These are phyloP conservation scores for Senecio squalidus DNA, from an alignment of 140 eudicot species.

Conservation along the genomic window DNA sequence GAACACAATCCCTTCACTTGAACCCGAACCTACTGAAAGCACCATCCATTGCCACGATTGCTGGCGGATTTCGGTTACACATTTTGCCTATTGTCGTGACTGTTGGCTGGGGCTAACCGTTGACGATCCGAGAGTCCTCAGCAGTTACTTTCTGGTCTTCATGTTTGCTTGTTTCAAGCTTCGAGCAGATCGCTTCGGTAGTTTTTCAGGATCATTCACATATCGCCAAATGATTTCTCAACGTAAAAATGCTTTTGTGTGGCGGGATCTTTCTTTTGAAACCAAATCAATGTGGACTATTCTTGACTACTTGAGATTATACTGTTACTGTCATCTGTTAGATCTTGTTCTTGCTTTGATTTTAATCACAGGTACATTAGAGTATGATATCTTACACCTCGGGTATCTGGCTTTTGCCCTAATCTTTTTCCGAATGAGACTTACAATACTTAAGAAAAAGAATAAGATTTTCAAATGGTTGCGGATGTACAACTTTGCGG, in stretches of 20 bases:
- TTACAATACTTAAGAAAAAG: constrained; percentile 52
- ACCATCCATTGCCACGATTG: constrained; percentile 52
- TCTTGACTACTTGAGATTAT: constrained; percentile 53
- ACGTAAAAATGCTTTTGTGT: constrained; percentile 39
- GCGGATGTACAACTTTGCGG: constrained; percentile 60
- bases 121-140: constrained; percentile 58
- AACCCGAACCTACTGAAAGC: constrained; percentile 30
- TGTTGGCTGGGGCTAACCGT: constrained; percentile 62
- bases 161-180: constrained; percentile 69
- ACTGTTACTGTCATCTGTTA: constrained; percentile 61
- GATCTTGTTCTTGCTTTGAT: constrained; percentile 68
- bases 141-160: constrained; percentile 53
- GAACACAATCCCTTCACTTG: constrained; percentile 20
- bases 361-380: constrained; percentile 58
- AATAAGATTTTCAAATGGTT: constrained; percentile 55
- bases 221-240: constrained; percentile 44
- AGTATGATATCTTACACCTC: constrained; percentile 60
- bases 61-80: constrained; percentile 37
- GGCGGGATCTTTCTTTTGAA: constrained; percentile 63
- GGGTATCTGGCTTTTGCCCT: constrained; percentile 64
- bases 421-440: constrained; percentile 54
- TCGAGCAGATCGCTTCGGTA: constrained; percentile 53
- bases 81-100: constrained; percentile 40
- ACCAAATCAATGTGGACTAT: constrained; percentile 74
- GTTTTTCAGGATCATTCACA: constrained; percentile 44